phyloP scores from a whole-genome alignment of 1,139 yeast genomes.

The Pichia sp. region DNA sequence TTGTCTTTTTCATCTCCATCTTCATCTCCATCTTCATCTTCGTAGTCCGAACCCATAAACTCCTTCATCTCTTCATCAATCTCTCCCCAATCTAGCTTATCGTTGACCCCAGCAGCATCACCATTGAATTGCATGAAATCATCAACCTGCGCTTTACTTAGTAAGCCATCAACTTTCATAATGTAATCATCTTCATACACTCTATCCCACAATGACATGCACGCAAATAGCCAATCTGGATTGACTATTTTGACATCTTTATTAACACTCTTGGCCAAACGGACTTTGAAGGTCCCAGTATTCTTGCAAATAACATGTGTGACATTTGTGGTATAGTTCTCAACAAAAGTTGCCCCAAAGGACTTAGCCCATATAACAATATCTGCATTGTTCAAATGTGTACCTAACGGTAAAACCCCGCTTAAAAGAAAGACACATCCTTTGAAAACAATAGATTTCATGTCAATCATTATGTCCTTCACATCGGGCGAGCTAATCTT shows the following conservation, averaged over 20 bases:
- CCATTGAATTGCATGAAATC: constrained; percentile 31
- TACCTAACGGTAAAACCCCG: constrained; percentile 78
- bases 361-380: constrained; percentile 88
- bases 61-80: constrained; percentile 55
- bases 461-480: constrained; percentile 57
- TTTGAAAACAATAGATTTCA: constrained; percentile 60
- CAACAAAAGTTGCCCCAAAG: constrained; percentile 82
- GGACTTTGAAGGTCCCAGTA: constrained; percentile 71
- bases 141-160: constrained; percentile 36
- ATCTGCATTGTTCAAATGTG: constrained; percentile 62
- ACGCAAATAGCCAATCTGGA: constrained; percentile 88
- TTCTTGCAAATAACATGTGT: constrained; percentile 85
- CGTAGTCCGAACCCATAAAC: constrained; percentile 48
- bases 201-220: constrained; percentile 70
- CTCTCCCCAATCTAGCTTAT: constrained; percentile 37
- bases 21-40: constrained; percentile 33
- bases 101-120: constrained; percentile 15
- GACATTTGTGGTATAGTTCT: constrained; percentile 63
- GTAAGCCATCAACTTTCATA: constrained; percentile 39
- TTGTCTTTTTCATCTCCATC: constrained; percentile 12
- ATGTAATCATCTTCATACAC: constrained; percentile 57
- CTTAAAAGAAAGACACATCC: constrained; percentile 73
- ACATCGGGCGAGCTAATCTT: constrained; percentile 40
- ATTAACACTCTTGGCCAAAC: constrained; percentile 55
- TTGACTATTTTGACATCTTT: constrained; percentile 74